Base-by-base conservation (phyloP, 2,329 filamentous ascomycete species). In the Paecilomyces formosus region DNA sequence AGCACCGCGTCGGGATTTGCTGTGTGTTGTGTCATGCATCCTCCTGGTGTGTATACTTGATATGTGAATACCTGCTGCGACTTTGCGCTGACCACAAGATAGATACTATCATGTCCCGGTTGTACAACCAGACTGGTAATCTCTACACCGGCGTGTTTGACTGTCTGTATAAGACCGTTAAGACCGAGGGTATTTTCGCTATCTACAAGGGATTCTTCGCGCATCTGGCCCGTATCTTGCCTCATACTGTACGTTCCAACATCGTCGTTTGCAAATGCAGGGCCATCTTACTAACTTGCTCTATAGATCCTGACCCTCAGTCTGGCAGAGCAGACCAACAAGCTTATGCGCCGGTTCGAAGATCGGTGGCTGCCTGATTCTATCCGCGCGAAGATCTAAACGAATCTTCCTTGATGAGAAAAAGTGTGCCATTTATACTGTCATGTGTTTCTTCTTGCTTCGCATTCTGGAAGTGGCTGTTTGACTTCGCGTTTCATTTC, bases 41-140 rank as follows among this genome's bases (percentile, higher is more conserved):
- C 94, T 57, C 94, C 94, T 70, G 89, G 88, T 91, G 76, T 72
- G 82, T 73, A 61, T 3, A 30, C 28, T 49, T 24, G 13, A 51
- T 15, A 9, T 24, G 24, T 18, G 4, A 22, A 58, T 64, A 54
- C 66, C 57, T 54, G 22, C 21, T 18, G n/a, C 1, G 12, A 21
- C 30, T 26, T 30, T 55, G 3, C 26, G 58, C 57, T 63, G 50
- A 60, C 59, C 39, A 33, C 56, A 35, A 57, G 53, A 58, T 61
- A 84, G 94, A 99, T 74, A 99, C 94, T 4, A 90, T 99, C 77
- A 99, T 99, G 94, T 94, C 91, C 62, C 88, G 94, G 62, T 88
- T 99, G 81, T 99, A 99, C 81, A 99, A 99, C 79, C 94, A 99
- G 75, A 96, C 92, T 62, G 94, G 94, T 56, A 96, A 97, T 72